These are phyloP conservation scores for Sarocladiaceae sp. DNA, from an alignment of 2,329 filamentous ascomycete genomes.

Conservation along the genomic window DNA sequence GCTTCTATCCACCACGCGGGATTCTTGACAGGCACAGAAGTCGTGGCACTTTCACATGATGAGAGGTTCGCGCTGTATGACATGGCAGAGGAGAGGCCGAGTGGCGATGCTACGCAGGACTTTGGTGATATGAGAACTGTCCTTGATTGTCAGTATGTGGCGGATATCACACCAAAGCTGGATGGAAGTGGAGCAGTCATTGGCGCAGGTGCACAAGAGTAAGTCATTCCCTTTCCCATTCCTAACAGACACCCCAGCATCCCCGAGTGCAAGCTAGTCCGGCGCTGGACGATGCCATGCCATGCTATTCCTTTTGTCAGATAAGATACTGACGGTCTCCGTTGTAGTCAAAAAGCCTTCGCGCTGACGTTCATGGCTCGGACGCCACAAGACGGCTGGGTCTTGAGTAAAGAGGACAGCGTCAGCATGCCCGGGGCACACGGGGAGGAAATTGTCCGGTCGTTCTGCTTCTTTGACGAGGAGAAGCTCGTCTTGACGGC, in stretches of 20 bases:
- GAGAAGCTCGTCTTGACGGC: slow-evolving; percentile 54
- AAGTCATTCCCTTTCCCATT: slow-evolving; percentile 26
- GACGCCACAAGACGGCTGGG: slow-evolving; percentile 42
- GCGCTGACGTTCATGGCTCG: slow-evolving; percentile 57
- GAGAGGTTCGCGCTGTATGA: slow-evolving; percentile 73
- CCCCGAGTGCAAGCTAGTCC: too few relatives aligned
- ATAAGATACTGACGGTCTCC: neutral
- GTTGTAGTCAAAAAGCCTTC: slow-evolving; percentile 48
- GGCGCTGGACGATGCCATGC: neutral
- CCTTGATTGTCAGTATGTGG: slow-evolving; percentile 71
- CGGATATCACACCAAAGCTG: slow-evolving; percentile 58
- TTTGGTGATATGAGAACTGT: slow-evolving; percentile 66
- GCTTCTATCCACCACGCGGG: slow-evolving; percentile 71
- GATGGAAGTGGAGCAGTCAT: slow-evolving; percentile 56
- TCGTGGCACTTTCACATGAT: slow-evolving; percentile 73
- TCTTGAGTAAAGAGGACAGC: slow-evolving; percentile 47
- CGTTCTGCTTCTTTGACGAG: slow-evolving; percentile 61
- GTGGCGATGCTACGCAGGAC: slow-evolving; percentile 49
- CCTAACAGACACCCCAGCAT: neutral
- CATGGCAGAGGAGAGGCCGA: slow-evolving; percentile 58
- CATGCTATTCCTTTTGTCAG: neutral
- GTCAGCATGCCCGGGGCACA: slow-evolving; percentile 61
- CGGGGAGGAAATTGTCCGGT: slow-evolving; percentile 58
- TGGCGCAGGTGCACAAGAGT: slow-evolving; percentile 66
- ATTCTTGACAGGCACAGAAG: slow-evolving; percentile 60